These are phyloP conservation scores for Pyrus bretschneideri DNA, from an alignment of 306 rosid species.

Conservation along the genomic window DNA sequence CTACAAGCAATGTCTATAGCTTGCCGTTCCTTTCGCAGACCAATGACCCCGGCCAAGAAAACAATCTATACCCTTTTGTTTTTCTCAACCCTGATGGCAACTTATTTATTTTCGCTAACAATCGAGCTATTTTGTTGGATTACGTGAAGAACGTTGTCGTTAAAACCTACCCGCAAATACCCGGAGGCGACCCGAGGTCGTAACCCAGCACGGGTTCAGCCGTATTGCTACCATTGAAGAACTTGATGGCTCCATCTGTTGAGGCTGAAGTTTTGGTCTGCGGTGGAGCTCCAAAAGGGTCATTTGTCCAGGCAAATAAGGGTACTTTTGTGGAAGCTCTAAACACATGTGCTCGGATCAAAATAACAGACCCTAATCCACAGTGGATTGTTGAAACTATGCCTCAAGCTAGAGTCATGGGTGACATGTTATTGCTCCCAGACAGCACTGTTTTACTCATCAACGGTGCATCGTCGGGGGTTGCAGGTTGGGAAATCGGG, in stretches of 20 bases:
- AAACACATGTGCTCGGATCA: slow-evolving; percentile 44
- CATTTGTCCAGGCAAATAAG: not conserved
- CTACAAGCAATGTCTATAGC: not conserved
- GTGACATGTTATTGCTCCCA: slow-evolving; percentile 58
- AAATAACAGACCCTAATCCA: slow-evolving; percentile 53
- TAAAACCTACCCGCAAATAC: slow-evolving; percentile 38
- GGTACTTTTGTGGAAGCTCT: slow-evolving; percentile 28
- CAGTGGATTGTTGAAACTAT: slow-evolving; percentile 52
- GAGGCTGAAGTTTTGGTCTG: slow-evolving; percentile 63
- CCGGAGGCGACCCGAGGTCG: slow-evolving; percentile 57
- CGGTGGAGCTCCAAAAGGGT: slow-evolving; percentile 63
- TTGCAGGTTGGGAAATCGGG: slow-evolving; percentile 56
- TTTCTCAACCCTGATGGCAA: slow-evolving; percentile 53
- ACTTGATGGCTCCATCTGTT: not conserved
- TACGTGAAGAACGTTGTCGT: slow-evolving; percentile 27
- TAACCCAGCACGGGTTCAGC: slow-evolving; percentile 74
- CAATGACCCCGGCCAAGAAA: slow-evolving; percentile 22
- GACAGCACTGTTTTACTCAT: slow-evolving; percentile 54
- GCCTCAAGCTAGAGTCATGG: slow-evolving; percentile 55
- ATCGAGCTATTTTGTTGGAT: slow-evolving; percentile 43
- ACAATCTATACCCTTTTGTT: slow-evolving; percentile 62
- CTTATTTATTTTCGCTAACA: slow-evolving; percentile 57
- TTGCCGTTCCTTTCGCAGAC: slow-evolving; percentile 41
- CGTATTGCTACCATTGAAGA: slow-evolving; percentile 50
- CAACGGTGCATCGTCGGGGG: slow-evolving; percentile 41